These are phyloP conservation scores for Pneumocystis murina DNA, from an alignment of 1,139 yeast genomes.

Conservation along the genomic window DNA sequence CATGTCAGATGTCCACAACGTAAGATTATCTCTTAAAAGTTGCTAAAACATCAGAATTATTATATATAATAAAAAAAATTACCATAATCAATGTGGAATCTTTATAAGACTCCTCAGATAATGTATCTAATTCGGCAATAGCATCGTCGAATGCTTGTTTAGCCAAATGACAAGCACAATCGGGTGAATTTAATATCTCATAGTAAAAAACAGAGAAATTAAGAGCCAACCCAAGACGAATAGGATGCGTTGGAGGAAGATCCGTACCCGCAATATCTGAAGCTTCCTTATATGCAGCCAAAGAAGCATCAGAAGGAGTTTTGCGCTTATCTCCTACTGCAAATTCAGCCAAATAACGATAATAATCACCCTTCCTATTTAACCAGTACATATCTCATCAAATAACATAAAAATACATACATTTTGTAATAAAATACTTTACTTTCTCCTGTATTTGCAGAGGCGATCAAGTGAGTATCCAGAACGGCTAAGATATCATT, in stretches of 20 bases:
- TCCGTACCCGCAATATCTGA: conserved; percentile 94
- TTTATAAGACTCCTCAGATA: conserved; percentile 94
- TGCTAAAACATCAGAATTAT: conserved; percentile 28
- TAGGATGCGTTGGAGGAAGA: conserved; percentile 97
- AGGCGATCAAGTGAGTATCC: conserved; percentile 77
- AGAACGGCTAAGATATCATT: conserved; percentile 83
- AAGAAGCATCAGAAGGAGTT: conserved; percentile 80
- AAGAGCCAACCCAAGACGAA: conserved; percentile 92
- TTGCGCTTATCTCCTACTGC: conserved; percentile 83
- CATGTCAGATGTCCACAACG: conserved; percentile 96
- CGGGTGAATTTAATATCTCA: conserved; percentile 95
- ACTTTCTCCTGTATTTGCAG: conserved; percentile 93
- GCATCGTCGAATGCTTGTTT: conserved; percentile 99
- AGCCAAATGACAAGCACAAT: conserved; percentile 96
- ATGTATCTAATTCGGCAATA: conserved; percentile 93
- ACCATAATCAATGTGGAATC: conserved; percentile 91
- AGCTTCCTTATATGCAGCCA: conserved; percentile 89
- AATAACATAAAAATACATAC: conserved; percentile 21
- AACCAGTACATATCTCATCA: not conserved
- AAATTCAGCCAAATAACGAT: conserved; percentile 96
- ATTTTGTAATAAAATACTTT: conserved; percentile 96
- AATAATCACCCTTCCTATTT: conserved; percentile 76
- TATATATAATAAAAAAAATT: not conserved
- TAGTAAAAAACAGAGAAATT: conserved; percentile 96
- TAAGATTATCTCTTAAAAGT: conserved; percentile 92